phyloP scores from a whole-genome alignment of 768 basidiomycete species.

The Gloeopeniophorella convolvens region DNA sequence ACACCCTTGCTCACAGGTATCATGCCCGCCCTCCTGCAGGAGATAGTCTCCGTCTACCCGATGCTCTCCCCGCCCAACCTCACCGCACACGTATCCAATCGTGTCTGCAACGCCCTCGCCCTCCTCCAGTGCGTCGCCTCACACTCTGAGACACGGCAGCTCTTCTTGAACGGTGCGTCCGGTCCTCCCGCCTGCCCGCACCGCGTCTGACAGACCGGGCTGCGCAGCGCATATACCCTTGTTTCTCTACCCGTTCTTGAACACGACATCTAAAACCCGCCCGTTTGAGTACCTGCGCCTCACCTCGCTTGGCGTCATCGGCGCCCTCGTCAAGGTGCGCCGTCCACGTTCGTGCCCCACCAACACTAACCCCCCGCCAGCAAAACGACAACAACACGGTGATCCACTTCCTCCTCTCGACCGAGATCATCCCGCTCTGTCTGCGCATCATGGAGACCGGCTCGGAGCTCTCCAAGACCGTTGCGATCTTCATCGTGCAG shows the following conservation, averaged over 20 bases:
- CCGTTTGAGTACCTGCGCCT: slow-evolving; percentile 99
- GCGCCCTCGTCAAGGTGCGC: slow-evolving; percentile 89
- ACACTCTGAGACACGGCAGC: slow-evolving; percentile 90
- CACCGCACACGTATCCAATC: slow-evolving; percentile 95
- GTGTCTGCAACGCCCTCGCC: slow-evolving; percentile 97
- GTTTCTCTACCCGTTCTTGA: slow-evolving; percentile 93
- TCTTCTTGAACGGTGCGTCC: slow-evolving; percentile 83
- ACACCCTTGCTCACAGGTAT: slow-evolving; percentile 51
- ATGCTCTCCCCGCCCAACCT: slow-evolving; percentile 91
- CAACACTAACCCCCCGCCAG: slow-evolving; percentile 33
- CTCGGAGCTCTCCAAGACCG: slow-evolving; percentile 96
- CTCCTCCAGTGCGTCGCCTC: slow-evolving; percentile 97
- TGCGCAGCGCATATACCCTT: slow-evolving; percentile 90
- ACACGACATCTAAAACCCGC: slow-evolving; percentile 98
- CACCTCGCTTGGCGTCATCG: slow-evolving; percentile 98
- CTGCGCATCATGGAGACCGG: slow-evolving; percentile 99
- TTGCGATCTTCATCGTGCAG: slow-evolving; percentile 99
- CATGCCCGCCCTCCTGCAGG: slow-evolving; percentile 95
- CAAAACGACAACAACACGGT: slow-evolving; percentile 99
- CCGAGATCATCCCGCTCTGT: slow-evolving; percentile 99
- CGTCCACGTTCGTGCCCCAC: neutral
- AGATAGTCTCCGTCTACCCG: slow-evolving; percentile 98
- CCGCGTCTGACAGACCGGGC: neutral
- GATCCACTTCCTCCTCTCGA: slow-evolving; percentile 97
- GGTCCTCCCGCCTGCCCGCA: neutral